Conservation (phyloP, 768 basidiomycete genomes). For the Boletellus emodensis region DNA sequence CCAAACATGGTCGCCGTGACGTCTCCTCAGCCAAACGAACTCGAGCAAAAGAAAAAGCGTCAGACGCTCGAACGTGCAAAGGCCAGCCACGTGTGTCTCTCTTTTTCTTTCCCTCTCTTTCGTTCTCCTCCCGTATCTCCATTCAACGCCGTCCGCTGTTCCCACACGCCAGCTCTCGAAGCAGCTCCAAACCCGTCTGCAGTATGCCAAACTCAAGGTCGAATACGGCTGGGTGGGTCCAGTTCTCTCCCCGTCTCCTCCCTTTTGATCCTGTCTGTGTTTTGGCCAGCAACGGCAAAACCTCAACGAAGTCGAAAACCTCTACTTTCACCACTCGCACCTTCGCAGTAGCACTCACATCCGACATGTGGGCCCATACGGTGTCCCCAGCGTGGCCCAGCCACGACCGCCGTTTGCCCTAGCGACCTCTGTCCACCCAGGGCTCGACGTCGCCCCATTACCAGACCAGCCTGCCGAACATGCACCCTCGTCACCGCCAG, state of each 20-base stretch:
- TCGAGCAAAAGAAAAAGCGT: conserved; percentile 40
- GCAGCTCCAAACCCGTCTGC: conserved; percentile 69
- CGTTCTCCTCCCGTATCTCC: background rate
- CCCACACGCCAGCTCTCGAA: conserved; percentile 50
- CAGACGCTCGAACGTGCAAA: conserved; percentile 53
- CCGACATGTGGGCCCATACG: conserved; percentile 5
- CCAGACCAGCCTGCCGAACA: conserved; percentile 1
- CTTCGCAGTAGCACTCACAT: conserved; percentile 26
- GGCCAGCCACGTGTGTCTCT: conserved; percentile 49
- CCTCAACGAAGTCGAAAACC: conserved; percentile 76
- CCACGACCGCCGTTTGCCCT: background rate
- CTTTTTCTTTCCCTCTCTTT: background rate
- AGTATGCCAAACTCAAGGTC: conserved; percentile 75
- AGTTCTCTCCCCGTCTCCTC: background rate
- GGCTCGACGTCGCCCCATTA: no score
- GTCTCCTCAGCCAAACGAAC: conserved; percentile 25
- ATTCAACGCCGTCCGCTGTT: background rate
- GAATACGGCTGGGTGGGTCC: conserved; percentile 74
- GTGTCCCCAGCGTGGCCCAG: no score
- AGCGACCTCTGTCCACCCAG: background rate
- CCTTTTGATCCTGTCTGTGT: conserved; percentile 1
- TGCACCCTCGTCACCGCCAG: background rate
- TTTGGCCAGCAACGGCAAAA: conserved; percentile 68
- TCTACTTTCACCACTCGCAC: conserved; percentile 75
- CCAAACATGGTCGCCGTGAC: conserved; percentile 19